These are phyloP conservation scores for Serendipita vermifera DNA, from an alignment of 768 basidiomycete genomes.

Conservation along the genomic window DNA sequence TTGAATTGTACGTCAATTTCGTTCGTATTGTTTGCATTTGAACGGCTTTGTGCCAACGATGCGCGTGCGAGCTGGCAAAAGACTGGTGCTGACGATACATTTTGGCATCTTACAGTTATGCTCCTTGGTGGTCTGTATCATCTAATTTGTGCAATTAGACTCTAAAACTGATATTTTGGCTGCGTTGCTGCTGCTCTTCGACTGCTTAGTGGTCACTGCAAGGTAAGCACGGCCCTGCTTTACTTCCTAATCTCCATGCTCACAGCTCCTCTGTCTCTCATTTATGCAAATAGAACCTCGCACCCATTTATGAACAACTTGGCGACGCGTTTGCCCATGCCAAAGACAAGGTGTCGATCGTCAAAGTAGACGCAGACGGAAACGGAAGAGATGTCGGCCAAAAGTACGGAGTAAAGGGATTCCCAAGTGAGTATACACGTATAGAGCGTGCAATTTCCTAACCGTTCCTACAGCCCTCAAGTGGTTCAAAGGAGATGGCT, in stretches of 20 bases:
- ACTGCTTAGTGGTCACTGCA: constrained; percentile 63
- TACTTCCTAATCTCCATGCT: background rate
- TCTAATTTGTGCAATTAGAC: background rate
- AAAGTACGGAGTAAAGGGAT: constrained; percentile 71
- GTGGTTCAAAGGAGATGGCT: constrained; percentile 71
- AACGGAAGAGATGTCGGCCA: constrained; percentile 58
- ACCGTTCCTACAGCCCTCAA: constrained; percentile 53
- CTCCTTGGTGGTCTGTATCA: constrained; percentile 69
- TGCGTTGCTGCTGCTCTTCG: background rate
- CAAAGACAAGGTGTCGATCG: constrained; percentile 74
- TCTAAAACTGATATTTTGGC: background rate
- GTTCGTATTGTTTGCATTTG: background rate
- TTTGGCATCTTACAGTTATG: constrained; percentile 39
- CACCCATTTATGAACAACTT: constrained; percentile 76
- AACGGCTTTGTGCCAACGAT: background rate
- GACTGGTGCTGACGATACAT: constrained; percentile 11
- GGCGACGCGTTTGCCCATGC: constrained; percentile 71
- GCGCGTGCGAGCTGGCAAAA: background rate
- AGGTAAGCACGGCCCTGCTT: constrained; percentile 36
- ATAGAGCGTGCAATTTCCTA: constrained; percentile 6
- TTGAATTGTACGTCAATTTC: constrained; percentile 66
- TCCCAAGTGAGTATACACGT: constrained; percentile 53
- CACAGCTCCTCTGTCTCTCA: background rate
- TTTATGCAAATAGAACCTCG: constrained; percentile 53
- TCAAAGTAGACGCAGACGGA: constrained; percentile 89